Evolutionary conservation across 345 rosid genomes (phyloP).

Genomic region (Schrenkiella parvula): DNA sequence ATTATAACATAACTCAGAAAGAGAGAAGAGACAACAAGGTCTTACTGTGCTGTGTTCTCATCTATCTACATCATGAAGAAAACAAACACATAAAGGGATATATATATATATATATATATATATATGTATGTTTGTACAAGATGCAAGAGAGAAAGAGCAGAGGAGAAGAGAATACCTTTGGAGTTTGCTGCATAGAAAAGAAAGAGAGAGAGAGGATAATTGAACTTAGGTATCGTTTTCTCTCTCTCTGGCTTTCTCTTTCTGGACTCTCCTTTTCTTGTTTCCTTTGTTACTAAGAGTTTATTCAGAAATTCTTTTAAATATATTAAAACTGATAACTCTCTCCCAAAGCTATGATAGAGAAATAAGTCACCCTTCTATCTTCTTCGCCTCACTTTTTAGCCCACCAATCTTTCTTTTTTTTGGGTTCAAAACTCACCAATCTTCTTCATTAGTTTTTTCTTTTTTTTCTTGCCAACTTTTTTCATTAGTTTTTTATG

Average conservation of each 20-base stretch:
- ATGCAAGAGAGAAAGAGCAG: neutral
- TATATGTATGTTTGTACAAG: neutral
- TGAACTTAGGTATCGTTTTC: slow-evolving; percentile 53
- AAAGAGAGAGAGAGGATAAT: slow-evolving; percentile 22
- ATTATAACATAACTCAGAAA: neutral
- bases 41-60: neutral
- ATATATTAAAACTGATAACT: neutral
- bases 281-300: slow-evolving; percentile 33
- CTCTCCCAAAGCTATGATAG: slow-evolving; percentile 11
- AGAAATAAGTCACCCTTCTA: slow-evolving; percentile 49
- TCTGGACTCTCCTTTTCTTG: slow-evolving; percentile 40
- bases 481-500: too few relatives aligned
- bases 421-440: too few relatives aligned
- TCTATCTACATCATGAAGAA: slow-evolving; percentile 18
- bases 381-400: slow-evolving; percentile 33
- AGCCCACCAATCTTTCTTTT: slow-evolving; percentile 11
- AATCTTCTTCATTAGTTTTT: neutral
- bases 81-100: neutral
- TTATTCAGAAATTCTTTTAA: slow-evolving; percentile 3
- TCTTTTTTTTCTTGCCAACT: neutral
- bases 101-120: neutral
- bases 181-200: slow-evolving; percentile 46
- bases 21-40: slow-evolving; percentile 26
- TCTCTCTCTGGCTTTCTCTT: slow-evolving; percentile 40
- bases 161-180: slow-evolving; percentile 31